A percentile compares a stretch with the other conserved stretches of the same genome.
Evolutionary conservation across 2,329 filamentous ascomycete species (phyloP).

Genomic region (Penicillium psychrosexuale): DNA sequence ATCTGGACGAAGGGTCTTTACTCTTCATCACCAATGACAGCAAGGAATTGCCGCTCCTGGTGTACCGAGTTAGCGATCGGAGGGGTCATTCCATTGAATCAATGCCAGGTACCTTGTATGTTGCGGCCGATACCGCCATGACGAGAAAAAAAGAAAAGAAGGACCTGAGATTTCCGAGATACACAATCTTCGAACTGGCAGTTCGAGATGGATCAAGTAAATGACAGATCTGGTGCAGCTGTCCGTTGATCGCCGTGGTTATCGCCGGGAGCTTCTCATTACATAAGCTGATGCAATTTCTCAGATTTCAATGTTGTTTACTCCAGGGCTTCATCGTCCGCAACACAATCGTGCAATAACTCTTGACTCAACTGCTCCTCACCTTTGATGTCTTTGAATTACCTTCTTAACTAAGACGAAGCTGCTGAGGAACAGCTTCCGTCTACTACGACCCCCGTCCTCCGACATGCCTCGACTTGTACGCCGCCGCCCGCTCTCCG

Average conservation of each 20-base stretch:
- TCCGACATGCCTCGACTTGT: slow-evolving; percentile 70
- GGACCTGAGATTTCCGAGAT: neutral
- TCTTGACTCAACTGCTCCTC: neutral
- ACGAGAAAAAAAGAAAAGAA: slow-evolving; percentile 11
- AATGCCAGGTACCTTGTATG: slow-evolving; percentile 50
- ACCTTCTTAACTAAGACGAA: slow-evolving; percentile 8
- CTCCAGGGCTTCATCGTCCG: slow-evolving; percentile 1
- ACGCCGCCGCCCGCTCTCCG: slow-evolving; percentile 70
- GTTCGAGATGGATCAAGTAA: slow-evolving; percentile 1
- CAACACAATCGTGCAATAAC: neutral
- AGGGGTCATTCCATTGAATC: slow-evolving; percentile 44
- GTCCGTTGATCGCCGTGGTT: slow-evolving; percentile 18
- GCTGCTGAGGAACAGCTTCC: slow-evolving; percentile 20
- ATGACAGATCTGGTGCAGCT: slow-evolving; percentile 3
- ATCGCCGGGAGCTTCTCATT: slow-evolving; percentile 20
- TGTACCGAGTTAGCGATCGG: slow-evolving; percentile 18
- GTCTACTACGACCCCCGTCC: neutral
- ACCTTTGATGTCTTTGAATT: slow-evolving; percentile 10
- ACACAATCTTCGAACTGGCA: neutral
- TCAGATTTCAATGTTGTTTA: neutral
- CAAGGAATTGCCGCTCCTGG: slow-evolving; percentile 88
- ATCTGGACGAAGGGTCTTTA: slow-evolving; percentile 16
- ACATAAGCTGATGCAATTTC: slow-evolving; percentile 23
- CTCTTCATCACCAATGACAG: slow-evolving; percentile 95
- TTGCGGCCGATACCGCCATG: slow-evolving; percentile 60